Evolutionary conservation across 2,329 filamentous ascomycete species (phyloP), one percentile per base, ranked within the genome.

Genomic region (Trichoderma harzianum): DNA sequence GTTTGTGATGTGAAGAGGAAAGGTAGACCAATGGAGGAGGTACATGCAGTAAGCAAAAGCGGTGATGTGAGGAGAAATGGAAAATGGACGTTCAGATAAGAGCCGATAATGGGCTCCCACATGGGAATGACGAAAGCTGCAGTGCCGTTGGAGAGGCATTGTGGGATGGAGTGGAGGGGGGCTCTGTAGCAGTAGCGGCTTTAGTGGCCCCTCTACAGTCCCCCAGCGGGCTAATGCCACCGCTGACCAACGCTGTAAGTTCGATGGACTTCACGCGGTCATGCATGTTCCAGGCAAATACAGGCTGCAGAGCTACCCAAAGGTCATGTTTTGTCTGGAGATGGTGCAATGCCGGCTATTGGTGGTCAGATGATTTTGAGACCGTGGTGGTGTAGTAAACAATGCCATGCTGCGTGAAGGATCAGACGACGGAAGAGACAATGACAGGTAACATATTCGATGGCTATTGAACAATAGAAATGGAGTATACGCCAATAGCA

Each of bases 41-140:
- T 30, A 12, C 36, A 58, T 24, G 11, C 18, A 7, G n/a, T 39
- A 61, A 61, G 30, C 28, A 16, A 72, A 63, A 63, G 65, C 65
- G 64, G 58, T 72, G 64, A 47, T 69, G 64, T 24, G 62, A 58
- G 62, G 69, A 71, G 69, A 60, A 34, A 34, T 3, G 63, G 12
- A 63, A 63, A 21, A 26, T 39, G 21, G 64, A 72, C n/a, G 47
- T 34, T 24, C 18, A 47, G 47, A 51, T 21, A 51, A 36, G 26
- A 53, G 36, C 32, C 21, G 26, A 62, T 66, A 30, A 66, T 30
- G 51, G 30, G 39, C n/a, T 58, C 64, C 64, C 57, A 34, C 65
- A 68, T 47, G 43, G 43, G 4, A 47, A 43, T 43, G 36, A 43
- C 36, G 36, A 43, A 43, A 18, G 36, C 36, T 43, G 36, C 36